Evolutionary conservation across 2,329 filamentous ascomycete species (phyloP).

Genomic region (Hymenotorrendiella dingleyae): DNA sequence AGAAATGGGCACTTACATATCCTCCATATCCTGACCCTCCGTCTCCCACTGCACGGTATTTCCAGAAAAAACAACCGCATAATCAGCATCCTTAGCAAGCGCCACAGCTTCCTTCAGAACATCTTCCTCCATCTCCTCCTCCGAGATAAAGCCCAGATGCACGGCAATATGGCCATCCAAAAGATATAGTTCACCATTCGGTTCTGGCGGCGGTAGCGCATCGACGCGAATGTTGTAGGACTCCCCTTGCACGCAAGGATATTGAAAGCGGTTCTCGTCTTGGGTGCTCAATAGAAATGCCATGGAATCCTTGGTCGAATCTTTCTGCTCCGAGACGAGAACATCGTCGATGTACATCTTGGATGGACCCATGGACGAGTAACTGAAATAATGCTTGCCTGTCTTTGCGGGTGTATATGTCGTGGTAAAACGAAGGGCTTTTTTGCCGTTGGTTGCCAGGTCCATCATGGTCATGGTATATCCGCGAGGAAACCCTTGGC

Average conservation of each 20-base stretch:
- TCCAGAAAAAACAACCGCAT: slow-evolving; percentile 54
- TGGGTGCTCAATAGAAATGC: slow-evolving; percentile 8
- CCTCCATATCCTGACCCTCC: slow-evolving; percentile 10
- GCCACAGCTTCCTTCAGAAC: slow-evolving; percentile 40
- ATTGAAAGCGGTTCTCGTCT: slow-evolving; percentile 7
- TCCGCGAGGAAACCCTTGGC: slow-evolving; percentile 3
- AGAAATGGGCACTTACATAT: too few species aligned
- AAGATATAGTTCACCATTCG: slow-evolving; percentile 11
- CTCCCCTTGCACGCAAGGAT: slow-evolving; percentile 3
- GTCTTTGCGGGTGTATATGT: slow-evolving; percentile 3
- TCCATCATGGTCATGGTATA: slow-evolving; percentile 12
- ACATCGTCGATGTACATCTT: slow-evolving; percentile 11
- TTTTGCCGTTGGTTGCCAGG: slow-evolving; percentile 1
- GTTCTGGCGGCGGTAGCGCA: not conserved
- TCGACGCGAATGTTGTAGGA: slow-evolving; percentile 8
- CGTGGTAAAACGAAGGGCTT: slow-evolving; percentile 10
- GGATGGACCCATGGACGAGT: slow-evolving; percentile 8
- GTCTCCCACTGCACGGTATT: slow-evolving; percentile 38
- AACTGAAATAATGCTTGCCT: slow-evolving; percentile 8
- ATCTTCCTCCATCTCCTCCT: slow-evolving; percentile 26
- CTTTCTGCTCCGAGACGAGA: slow-evolving; percentile 3
- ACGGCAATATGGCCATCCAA: slow-evolving; percentile 9
- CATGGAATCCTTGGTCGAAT: slow-evolving; percentile 7
- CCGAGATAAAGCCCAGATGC: slow-evolving; percentile 5
- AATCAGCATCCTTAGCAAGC: slow-evolving; percentile 49